These are phyloP conservation scores for Suillus subluteus DNA, from an alignment of 768 basidiomycete species.

Conservation along the genomic window DNA sequence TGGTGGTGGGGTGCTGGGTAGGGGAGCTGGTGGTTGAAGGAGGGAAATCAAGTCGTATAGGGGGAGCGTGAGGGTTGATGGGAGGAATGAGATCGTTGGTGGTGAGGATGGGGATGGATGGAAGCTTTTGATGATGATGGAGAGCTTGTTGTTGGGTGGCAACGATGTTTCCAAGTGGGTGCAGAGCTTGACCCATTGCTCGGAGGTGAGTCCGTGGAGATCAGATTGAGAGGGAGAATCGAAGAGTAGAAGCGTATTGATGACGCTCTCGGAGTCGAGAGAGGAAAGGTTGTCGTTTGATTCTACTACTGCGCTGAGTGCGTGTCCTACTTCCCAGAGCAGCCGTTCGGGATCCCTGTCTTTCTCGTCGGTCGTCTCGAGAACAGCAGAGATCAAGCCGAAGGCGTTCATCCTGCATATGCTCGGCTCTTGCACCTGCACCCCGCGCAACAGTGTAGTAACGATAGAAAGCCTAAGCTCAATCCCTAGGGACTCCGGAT, in stretches of 20 bases:
- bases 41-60: slow-evolving; percentile 51
- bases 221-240: slow-evolving; percentile 48
- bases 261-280: slow-evolving; percentile 42
- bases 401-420: slow-evolving; percentile 29
- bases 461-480: slow-evolving; percentile 38
- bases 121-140: slow-evolving; percentile 6
- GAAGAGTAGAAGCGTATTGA: slow-evolving; percentile 63
- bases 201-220: slow-evolving; percentile 51
- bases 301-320: slow-evolving; percentile 34
- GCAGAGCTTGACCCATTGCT: slow-evolving; percentile 51
- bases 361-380: slow-evolving; percentile 27
- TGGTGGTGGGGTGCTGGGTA: slow-evolving; percentile 53
- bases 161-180: neutral
- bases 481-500: neutral
- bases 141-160: neutral
- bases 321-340: slow-evolving; percentile 42
- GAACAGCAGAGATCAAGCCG: slow-evolving; percentile 26
- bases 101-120: slow-evolving; percentile 27
- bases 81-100: slow-evolving; percentile 35
- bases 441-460: slow-evolving; percentile 35
- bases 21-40: slow-evolving; percentile 41
- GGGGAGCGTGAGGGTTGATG: slow-evolving; percentile 47
- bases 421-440: slow-evolving; percentile 27
- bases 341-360: slow-evolving; percentile 31
- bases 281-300: slow-evolving; percentile 26